Percentiles rank a stretch among this genome's conserved stretches.
Conservation (phyloP, 1,284 basidiomycete species). For the Mycena citricolor region DNA sequence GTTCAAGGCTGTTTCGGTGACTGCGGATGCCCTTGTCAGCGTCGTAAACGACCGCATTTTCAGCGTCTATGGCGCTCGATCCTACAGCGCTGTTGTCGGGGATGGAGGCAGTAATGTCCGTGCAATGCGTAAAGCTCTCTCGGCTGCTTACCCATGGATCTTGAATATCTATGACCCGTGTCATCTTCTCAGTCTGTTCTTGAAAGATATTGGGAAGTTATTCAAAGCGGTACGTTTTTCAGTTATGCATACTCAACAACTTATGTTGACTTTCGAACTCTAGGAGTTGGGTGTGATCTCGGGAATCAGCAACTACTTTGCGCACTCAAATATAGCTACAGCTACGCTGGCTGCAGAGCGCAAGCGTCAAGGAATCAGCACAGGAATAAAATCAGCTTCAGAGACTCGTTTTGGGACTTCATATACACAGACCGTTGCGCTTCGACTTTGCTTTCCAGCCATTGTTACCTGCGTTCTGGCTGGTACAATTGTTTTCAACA, state of each 20-base stretch:
- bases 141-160: conserved; percentile 9
- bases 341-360: conserved; percentile 8
- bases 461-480: conserved; percentile 7
- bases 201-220: conserved; percentile 20
- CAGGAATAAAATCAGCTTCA: conserved; percentile 17
- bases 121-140: neutral
- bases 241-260: neutral
- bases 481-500: conserved; percentile 11
- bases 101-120: conserved; percentile 14
- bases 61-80: neutral
- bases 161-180: conserved; percentile 21
- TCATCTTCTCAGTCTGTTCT: conserved; percentile 19
- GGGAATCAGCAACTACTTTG: conserved; percentile 14
- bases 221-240: conserved; percentile 19
- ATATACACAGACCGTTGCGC: conserved; percentile 10
- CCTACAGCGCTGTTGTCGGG: conserved; percentile 8
- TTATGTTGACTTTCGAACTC: too few relatives aligned
- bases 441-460: conserved; percentile 13
- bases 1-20: conserved; percentile 22
- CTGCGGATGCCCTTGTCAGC: conserved; percentile 10
- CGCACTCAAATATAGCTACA: conserved; percentile 16
- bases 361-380: conserved; percentile 4
- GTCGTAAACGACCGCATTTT: conserved; percentile 7
- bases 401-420: conserved; percentile 16
- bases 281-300: conserved; percentile 17